phyloP scores from a whole-genome alignment of 768 basidiomycete species.

The Clavulina sp. region DNA sequence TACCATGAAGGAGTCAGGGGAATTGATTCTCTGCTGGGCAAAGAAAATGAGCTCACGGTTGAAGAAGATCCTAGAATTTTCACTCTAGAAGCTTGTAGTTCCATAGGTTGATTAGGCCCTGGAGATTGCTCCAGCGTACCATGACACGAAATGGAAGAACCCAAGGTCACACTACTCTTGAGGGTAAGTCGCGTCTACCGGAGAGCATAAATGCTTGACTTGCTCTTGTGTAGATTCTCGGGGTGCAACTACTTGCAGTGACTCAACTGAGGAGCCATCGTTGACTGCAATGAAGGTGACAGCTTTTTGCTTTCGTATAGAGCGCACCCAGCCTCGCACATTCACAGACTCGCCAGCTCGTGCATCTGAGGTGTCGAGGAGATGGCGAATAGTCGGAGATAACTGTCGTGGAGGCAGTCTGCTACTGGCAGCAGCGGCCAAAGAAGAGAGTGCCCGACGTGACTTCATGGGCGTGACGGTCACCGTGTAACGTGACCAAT shows the following conservation, averaged over 20 bases:
- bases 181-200: constrained; percentile 1
- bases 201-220: constrained; percentile 3
- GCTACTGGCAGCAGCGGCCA: no score
- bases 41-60: no score
- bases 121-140: constrained; percentile 31
- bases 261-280: constrained; percentile 58
- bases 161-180: constrained; percentile 30
- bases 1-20: no score
- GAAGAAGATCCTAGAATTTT: constrained; percentile 38
- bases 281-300: constrained; percentile 61
- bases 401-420: no score
- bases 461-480: no score
- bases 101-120: constrained; percentile 34
- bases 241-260: constrained; percentile 62
- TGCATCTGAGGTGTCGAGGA: no score
- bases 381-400: no score
- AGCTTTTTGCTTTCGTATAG: constrained; percentile 71
- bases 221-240: constrained; percentile 19
- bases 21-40: no score
- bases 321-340: constrained; percentile 75
- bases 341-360: constrained; percentile 20
- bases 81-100: constrained; percentile 32
- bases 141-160: constrained; percentile 33
- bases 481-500: no score
- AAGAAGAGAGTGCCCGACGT: no score